Base-by-base conservation (phyloP, 2,329 filamentous ascomycete genomes). In the Hypoxylon sp. region DNA sequence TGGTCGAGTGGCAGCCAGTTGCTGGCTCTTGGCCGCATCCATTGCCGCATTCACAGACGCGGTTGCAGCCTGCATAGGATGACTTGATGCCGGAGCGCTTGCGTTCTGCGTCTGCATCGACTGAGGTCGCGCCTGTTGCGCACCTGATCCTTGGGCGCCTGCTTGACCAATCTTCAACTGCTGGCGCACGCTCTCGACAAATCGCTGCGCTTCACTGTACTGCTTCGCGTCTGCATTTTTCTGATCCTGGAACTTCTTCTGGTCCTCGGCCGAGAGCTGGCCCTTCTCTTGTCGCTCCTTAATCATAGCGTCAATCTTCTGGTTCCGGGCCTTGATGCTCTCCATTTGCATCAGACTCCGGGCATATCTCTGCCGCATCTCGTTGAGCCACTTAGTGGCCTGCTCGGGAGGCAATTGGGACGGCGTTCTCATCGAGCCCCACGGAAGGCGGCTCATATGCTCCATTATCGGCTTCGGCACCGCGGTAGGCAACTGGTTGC, bases 21-120 rank as follows among this genome's bases (percentile, higher is more conserved):
- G 75, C 54, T 74, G 71, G 36, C 67, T 77, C 59, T 76, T 77
- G 2, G 75, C 76, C 2, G 72, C 73, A 42, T 77, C 73, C 67
- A 77, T 76, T 14, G 75, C 75, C 4, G 75, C 74, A 55, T 73
- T 77, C 6, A 77, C 73, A 22, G 76, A 75, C 9, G 75, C 72
- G 2, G 75, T 74, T 14, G 72, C 73, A 16, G 71, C 73, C 38
- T 77, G 76, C 73, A 77, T 77, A 1, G 74, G 61, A 46, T 75
- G 70, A 28, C 61, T 71, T 6, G 73, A 66, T 9, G 69, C 59
- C 24, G 67, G 61, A 16, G 67, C 69, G 3, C 44, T 61, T 4
- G 64, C 54, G 28, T 68, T 72, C n/a, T 69, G 68, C 9, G 51
- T 33, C 46, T 69, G 71, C 67, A 72, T 72, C 4, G 71, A 57